Conservation (phyloP, 176 grass and related monocot species). For the Avena eriantha region DNA sequence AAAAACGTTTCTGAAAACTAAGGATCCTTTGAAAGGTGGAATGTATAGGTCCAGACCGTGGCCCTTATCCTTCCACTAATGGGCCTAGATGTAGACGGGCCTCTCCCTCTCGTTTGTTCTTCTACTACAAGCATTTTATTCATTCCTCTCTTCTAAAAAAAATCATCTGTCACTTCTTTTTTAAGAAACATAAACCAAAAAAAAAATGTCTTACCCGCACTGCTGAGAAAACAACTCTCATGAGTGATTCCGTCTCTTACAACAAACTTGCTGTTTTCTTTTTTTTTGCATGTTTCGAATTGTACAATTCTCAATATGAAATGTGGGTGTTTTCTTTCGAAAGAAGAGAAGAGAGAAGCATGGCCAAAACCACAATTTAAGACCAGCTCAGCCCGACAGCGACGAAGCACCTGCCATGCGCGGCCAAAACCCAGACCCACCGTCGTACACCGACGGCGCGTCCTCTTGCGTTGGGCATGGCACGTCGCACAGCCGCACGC, state of each 20-base stretch:
- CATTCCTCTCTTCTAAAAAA: too few relatives aligned
- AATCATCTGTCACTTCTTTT: background rate
- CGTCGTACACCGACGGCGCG: slow-evolving; percentile 36
- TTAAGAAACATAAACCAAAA: too few relatives aligned
- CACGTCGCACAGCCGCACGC: background rate
- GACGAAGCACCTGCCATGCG: slow-evolving; percentile 41
- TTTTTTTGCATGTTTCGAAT: background rate
- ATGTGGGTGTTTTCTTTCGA: background rate
- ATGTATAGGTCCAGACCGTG: background rate
- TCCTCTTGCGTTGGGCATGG: background rate
- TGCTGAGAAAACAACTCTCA: background rate
- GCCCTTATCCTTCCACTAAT: background rate
- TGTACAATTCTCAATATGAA: background rate
- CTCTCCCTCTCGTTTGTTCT: background rate
- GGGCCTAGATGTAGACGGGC: background rate
- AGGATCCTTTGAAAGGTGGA: background rate
- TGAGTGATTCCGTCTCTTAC: background rate
- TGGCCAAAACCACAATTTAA: background rate
- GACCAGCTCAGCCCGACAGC: slow-evolving; percentile 33
- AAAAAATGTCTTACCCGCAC: too few relatives aligned
- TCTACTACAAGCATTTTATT: background rate
- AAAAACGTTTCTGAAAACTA: background rate
- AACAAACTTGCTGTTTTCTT: background rate
- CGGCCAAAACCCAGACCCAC: slow-evolving; percentile 37
- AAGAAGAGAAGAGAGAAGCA: background rate